These are phyloP conservation scores for Cucumis hystrix DNA, from an alignment of 306 rosid genomes.

Conservation along the genomic window DNA sequence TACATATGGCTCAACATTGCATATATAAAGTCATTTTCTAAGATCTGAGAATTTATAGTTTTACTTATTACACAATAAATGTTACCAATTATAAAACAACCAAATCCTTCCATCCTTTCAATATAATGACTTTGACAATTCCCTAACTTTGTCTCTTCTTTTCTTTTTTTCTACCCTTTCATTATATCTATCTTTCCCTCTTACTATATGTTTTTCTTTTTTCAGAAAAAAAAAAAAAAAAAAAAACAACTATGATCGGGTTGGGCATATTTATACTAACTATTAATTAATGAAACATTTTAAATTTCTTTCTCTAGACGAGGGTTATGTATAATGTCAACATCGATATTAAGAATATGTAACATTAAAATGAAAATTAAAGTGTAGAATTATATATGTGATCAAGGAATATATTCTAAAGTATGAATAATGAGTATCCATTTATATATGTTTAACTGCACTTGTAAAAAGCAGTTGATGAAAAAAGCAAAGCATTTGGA, in stretches of 20 bases:
- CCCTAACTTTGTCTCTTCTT: slow-evolving; percentile 1
- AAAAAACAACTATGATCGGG: no score
- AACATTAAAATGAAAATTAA: no score
- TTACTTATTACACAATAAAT: background rate
- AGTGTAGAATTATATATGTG: no score
- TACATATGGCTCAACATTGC: background rate
- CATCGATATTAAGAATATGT: no score
- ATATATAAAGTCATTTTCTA: background rate
- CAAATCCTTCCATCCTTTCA: background rate
- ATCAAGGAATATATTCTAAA: background rate
- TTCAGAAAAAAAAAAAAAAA: no score
- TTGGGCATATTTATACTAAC: no score
- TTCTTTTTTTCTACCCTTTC: background rate
- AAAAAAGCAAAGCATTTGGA: background rate
- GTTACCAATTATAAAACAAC: background rate
- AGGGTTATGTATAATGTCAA: background rate
- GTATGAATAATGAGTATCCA: background rate
- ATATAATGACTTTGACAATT: background rate
- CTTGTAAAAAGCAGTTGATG: background rate
- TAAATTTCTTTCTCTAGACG: background rate
- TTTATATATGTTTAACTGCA: background rate
- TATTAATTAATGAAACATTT: no score
- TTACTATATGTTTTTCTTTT: no score
- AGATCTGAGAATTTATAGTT: background rate
- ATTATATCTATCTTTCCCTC: background rate